A percentile compares a stretch with the other conserved stretches of the same genome.
These are phyloP conservation scores for Reutealis trisperma DNA, from an alignment of 345 rosid genomes.

Conservation along the genomic window DNA sequence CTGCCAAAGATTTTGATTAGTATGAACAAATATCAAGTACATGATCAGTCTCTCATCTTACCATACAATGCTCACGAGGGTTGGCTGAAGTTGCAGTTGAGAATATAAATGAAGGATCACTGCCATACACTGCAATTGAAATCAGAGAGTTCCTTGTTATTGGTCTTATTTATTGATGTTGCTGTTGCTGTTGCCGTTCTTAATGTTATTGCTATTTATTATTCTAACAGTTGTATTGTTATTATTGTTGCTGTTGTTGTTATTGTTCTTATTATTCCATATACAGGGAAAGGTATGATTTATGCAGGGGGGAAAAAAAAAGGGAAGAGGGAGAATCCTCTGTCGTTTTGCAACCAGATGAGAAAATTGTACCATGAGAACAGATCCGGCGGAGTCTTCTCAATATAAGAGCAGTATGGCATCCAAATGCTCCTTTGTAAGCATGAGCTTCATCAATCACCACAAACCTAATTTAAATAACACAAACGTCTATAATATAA, in stretches of 20 bases:
- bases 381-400: slow-evolving; percentile 91
- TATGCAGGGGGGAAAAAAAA: neutral
- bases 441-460: slow-evolving; percentile 96
- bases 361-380: slow-evolving; percentile 63
- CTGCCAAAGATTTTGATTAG: slow-evolving; percentile 4
- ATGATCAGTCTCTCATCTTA: slow-evolving; percentile 36
- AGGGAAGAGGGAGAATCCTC: neutral
- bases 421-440: slow-evolving; percentile 97
- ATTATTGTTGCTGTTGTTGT: neutral
- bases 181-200: neutral
- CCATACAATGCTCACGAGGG: slow-evolving; percentile 95
- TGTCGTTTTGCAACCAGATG: slow-evolving; percentile 3
- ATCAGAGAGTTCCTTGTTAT: slow-evolving; percentile 9
- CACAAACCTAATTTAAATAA: slow-evolving; percentile 53
- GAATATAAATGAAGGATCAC: slow-evolving; percentile 78
- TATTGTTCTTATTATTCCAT: neutral
- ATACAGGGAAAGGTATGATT: slow-evolving; percentile 15
- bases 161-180: neutral
- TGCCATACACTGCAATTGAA: slow-evolving; percentile 67
- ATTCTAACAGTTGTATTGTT: too few relatives aligned
- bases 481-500: neutral
- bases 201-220: neutral
- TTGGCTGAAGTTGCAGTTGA: slow-evolving; percentile 97
- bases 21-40: slow-evolving; percentile 17
- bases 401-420: slow-evolving; percentile 89